Percentiles rank a stretch among this genome's conserved stretches.
phyloP scores from a whole-genome alignment of 73 alveolate species.

The Paramecium biaurelia region DNA sequence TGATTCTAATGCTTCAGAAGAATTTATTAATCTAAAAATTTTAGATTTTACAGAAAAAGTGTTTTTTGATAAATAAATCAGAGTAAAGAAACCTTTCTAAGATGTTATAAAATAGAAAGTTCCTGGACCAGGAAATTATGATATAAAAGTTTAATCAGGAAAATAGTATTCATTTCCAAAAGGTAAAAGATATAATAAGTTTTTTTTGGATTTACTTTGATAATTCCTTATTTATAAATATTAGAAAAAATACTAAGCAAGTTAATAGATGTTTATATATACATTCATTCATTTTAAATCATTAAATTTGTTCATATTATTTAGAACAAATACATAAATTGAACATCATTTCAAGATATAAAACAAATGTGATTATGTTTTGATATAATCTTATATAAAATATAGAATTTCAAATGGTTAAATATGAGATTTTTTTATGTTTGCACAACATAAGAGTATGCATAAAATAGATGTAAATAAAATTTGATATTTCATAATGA shows the following conservation, averaged over 20 bases:
- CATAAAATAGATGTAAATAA: not conserved
- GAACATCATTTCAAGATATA: not conserved
- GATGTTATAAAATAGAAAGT: not conserved
- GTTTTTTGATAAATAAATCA: not conserved
- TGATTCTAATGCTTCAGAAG: not conserved
- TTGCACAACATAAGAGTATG: not conserved
- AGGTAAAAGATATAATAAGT: not conserved
- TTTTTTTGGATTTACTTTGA: not conserved
- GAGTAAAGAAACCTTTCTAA: not conserved
- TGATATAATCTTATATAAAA: not conserved
- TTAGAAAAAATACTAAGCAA: not conserved
- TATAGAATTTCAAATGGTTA: not conserved
- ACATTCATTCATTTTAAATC: not conserved
- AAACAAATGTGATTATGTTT: not conserved
- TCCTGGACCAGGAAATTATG: not conserved
- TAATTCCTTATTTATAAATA: not conserved
- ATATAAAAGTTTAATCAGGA: not conserved
- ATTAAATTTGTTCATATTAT: not conserved
- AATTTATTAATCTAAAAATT: not conserved
- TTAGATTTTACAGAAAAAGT: not conserved
- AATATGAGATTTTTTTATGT: not conserved
- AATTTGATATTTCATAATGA: not conserved
- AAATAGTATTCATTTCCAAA: not conserved
- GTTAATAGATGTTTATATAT: not conserved
- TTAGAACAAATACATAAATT: not conserved